Conservation (phyloP, 495 filamentous ascomycete species). For the Wilcoxina mikolae region DNA sequence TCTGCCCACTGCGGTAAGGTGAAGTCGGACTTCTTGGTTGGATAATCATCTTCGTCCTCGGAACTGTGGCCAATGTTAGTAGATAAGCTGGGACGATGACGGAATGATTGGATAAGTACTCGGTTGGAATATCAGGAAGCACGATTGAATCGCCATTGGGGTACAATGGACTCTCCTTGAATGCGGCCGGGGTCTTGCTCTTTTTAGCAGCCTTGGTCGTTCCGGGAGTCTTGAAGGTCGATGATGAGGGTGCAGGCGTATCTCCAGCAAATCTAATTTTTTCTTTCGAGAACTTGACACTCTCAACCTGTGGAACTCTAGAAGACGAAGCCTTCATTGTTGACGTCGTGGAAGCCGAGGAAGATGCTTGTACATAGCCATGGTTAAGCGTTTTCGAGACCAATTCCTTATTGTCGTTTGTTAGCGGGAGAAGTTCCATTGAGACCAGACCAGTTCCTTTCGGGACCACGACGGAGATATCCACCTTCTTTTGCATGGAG, state of each 20-base stretch:
- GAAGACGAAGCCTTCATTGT: slow-evolving; percentile 9
- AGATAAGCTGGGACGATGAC: background rate
- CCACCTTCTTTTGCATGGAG: slow-evolving; percentile 33
- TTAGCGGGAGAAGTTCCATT: background rate
- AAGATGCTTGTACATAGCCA: slow-evolving; percentile 44
- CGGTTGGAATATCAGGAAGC: slow-evolving; percentile 76
- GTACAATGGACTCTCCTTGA: slow-evolving; percentile 55
- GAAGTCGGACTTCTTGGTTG: slow-evolving; percentile 34
- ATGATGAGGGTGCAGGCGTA: slow-evolving; percentile 33
- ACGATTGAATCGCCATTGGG: slow-evolving; percentile 67
- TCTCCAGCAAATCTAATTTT: slow-evolving; percentile 76
- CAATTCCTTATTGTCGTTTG: slow-evolving; percentile 12
- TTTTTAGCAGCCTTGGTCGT: slow-evolving; percentile 15
- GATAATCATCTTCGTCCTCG: slow-evolving; percentile 55
- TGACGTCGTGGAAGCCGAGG: slow-evolving; percentile 32
- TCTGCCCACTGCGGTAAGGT: slow-evolving; percentile 68
- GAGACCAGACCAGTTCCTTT: background rate
- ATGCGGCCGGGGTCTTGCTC: slow-evolving; percentile 35
- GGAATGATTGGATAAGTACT: slow-evolving; percentile 33
- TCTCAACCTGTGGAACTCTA: slow-evolving; percentile 31
- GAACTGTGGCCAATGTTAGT: slow-evolving; percentile 11
- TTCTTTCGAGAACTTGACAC: slow-evolving; percentile 57
- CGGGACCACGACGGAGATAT: slow-evolving; percentile 39
- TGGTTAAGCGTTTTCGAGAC: slow-evolving; percentile 38
- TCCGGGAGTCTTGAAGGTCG: slow-evolving; percentile 29